Evolutionary conservation across 2,329 filamentous ascomycete species (phyloP).

Genomic region (Claviceps sp.): DNA sequence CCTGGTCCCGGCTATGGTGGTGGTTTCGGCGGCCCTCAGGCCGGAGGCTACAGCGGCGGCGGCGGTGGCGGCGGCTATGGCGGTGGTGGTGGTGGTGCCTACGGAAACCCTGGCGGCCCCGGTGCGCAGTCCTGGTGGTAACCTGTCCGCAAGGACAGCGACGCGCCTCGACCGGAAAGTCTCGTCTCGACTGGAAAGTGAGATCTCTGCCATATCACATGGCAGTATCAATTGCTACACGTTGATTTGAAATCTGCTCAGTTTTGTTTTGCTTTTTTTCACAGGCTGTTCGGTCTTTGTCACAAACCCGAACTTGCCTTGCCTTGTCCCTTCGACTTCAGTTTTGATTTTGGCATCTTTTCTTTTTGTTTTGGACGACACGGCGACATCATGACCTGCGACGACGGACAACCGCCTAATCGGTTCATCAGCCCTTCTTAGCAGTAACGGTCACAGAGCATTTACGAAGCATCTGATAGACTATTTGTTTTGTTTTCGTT

Average conservation of each 20-base stretch:
- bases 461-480: constrained; percentile 31
- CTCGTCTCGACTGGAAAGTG: not conserved
- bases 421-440: constrained; percentile 17
- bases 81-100: constrained; percentile 27
- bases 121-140: constrained; percentile 57
- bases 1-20: constrained; percentile 26
- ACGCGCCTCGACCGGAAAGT: not conserved
- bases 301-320: not conserved
- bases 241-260: not conserved
- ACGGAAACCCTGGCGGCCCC: constrained; percentile 56
- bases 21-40: constrained; percentile 19
- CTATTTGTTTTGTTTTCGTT: constrained; percentile 31
- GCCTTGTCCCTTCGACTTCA: constrained; percentile 5
- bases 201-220: not conserved
- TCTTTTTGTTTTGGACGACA: constrained; percentile 18
- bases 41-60: constrained; percentile 22
- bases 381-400: constrained; percentile 29
- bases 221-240: constrained; percentile 7
- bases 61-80: constrained; percentile 29
- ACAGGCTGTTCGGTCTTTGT: not conserved
- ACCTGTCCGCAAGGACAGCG: constrained; percentile 1
- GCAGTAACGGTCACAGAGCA: constrained; percentile 25
- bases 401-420: constrained; percentile 21
- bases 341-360: constrained; percentile 6
- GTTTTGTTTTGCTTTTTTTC: constrained; percentile 6